These are phyloP conservation scores for Raddia guianensis DNA, from an alignment of 176 grass and related monocot genomes.

Conservation along the genomic window DNA sequence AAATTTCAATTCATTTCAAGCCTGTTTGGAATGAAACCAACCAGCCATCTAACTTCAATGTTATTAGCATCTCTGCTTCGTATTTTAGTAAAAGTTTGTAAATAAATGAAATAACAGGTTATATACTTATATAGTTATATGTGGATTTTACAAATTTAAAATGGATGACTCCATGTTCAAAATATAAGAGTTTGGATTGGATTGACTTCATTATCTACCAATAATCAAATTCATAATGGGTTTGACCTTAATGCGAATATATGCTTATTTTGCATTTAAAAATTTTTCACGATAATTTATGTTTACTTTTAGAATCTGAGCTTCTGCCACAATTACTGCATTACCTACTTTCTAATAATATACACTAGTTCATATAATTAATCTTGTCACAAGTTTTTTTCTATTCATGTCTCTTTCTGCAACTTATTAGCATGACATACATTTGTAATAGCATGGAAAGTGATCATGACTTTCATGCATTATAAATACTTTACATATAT, in stretches of 20 bases:
- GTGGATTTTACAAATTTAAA: conserved; percentile 7
- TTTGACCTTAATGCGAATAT: not conserved
- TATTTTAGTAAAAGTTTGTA: not conserved
- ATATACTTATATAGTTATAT: not conserved
- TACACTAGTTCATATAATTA: conserved; percentile 11
- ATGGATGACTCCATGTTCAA: not conserved
- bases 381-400: not conserved
- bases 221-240: not conserved
- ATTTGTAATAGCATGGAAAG: not conserved
- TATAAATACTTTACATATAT: not conserved
- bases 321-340: conserved; percentile 3
- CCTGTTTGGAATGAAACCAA: not conserved
- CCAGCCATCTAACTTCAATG: not conserved
- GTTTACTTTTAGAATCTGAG: conserved; percentile 4
- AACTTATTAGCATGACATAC: conserved; percentile 16
- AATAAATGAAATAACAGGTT: not conserved
- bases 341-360: not conserved
- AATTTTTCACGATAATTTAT: not conserved
- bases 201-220: not conserved
- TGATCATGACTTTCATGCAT: not conserved
- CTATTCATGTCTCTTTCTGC: not conserved
- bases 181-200: not conserved
- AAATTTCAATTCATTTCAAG: not conserved
- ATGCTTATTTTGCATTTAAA: conserved; percentile 9
- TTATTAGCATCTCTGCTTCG: not conserved